Base-by-base conservation (phyloP, 306 rosid species). In the Inga oerstediana region DNA sequence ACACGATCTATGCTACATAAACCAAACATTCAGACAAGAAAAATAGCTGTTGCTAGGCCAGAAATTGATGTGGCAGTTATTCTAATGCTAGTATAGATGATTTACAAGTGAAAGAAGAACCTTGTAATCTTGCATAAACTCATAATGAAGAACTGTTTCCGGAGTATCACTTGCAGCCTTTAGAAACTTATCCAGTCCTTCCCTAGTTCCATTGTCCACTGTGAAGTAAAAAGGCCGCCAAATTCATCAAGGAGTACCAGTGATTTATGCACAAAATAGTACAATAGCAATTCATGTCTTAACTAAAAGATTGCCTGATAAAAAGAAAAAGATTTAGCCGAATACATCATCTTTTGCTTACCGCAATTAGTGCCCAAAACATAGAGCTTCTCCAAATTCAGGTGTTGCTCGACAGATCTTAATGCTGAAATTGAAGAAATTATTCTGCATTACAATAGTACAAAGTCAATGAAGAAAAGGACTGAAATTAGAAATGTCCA, bases 101-200 rank as follows among this genome's bases (percentile, higher is more conserved):
- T 7, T 22, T 59, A 20, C 19, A 82, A 24, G 37, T 58, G 24
- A 78, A 61, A 66, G 30, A 71, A 84, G 77, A 86, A 95, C 98
- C 99, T 96, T 93, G 88, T 93, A 96, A 85, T 96, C 99, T 90
- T 96, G 99, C 99, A 93, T 96, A 88, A 96, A 96, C 87, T 96
- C 99, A 0, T 96, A 96, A 87, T 96, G 99, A 65, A 96, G 97
- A 88, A 96, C 99, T 67, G 98, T 96, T 81, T 93, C 98, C 13
- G 99, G 97, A 76, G 93, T 89, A 48, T 79, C 75, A 85, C 99
- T 96, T 11, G 99, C 99, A 75, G 99, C 99, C 76, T 91, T 93
- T 35, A 96, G 90, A 89, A 96, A 96, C 88, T 96, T 96, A 85
- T 96, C 97, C 56, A 96, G 90, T 77, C 98, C 99, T 88, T 90